Evolutionary conservation across 768 basidiomycete species (phyloP).

Genomic region (Rhodotorula graminis): DNA sequence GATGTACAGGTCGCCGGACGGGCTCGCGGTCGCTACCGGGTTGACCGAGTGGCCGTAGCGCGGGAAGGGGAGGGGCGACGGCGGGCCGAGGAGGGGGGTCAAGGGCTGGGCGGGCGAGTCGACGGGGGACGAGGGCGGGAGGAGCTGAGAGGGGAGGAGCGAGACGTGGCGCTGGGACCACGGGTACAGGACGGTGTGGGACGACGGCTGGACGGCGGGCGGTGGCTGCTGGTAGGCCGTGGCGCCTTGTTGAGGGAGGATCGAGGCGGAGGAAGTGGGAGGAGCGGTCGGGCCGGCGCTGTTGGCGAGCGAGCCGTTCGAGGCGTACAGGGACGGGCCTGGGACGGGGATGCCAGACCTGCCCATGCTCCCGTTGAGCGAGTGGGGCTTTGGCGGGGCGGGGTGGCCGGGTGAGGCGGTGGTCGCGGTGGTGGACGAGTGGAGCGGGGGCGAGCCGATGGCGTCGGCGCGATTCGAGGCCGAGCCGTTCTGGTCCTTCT

Average conservation of each 20-base stretch:
- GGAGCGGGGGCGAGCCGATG: constrained; percentile 1
- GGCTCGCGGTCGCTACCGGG: constrained; percentile 57
- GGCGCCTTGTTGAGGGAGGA: no score
- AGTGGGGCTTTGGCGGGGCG: not conserved
- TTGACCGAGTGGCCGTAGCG: constrained; percentile 93
- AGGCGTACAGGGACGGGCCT: not conserved
- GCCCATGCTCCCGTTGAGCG: not conserved
- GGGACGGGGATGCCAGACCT: constrained; percentile 7
- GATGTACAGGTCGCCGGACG: constrained; percentile 85
- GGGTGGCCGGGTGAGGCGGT: no score
- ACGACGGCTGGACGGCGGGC: not conserved
- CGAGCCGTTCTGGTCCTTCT: constrained; percentile 19
- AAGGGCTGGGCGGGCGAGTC: constrained; percentile 57
- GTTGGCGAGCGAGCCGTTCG: not conserved
- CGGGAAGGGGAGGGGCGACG: constrained; percentile 83
- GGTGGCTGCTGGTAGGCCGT: not conserved
- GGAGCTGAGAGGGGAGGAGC: constrained; percentile 54
- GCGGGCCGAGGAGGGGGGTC: constrained; percentile 26
- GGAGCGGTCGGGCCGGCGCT: no score
- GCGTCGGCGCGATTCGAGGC: not conserved
- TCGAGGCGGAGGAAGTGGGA: no score
- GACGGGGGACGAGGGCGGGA: constrained; percentile 73
- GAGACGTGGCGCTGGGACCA: constrained; percentile 73
- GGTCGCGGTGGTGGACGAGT: not conserved
- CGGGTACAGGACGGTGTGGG: constrained; percentile 54